Percentiles rank a stretch among this genome's conserved stretches.
Evolutionary conservation across 306 rosid genomes (phyloP).

Genomic region (Lithocarpus polystachyus): DNA sequence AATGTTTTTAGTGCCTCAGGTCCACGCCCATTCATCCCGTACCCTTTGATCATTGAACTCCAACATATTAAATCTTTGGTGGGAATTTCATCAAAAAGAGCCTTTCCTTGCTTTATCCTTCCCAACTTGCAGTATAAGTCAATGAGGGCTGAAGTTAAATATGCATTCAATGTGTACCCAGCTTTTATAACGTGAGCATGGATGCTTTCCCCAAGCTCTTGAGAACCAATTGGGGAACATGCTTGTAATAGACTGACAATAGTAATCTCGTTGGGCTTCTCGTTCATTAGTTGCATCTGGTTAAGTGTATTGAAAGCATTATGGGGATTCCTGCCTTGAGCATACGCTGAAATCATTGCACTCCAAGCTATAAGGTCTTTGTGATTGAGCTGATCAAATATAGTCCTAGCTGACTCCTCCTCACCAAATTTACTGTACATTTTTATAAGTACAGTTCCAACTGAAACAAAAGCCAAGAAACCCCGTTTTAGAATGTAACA

Average conservation of each 20-base stretch:
- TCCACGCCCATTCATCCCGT: conserved; percentile 16
- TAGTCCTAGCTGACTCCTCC: conserved; percentile 5
- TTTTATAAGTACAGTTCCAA: conserved; percentile 17
- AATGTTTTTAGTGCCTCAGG: conserved; percentile 15
- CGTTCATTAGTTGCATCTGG: conserved; percentile 10
- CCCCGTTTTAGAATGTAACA: conserved; percentile 11
- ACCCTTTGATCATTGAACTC: conserved; percentile 24
- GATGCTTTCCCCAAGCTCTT: conserved; percentile 16
- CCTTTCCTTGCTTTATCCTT: conserved; percentile 9
- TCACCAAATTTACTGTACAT: conserved; percentile 27
- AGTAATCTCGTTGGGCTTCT: conserved; percentile 20
- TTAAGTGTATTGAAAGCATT: conserved; percentile 10
- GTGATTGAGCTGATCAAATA: conserved; percentile 19
- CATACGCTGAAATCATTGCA: conserved; percentile 19
- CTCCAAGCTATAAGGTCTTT: conserved; percentile 24
- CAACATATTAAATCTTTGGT: conserved; percentile 23
- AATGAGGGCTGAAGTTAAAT: conserved; percentile 13
- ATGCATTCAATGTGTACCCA: conserved; percentile 5
- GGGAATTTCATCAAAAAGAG: conserved; percentile 12
- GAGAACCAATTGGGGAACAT: conserved; percentile 16
- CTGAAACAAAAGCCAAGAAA: conserved; percentile 18
- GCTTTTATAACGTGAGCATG: conserved; percentile 8
- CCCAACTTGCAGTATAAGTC: conserved; percentile 22
- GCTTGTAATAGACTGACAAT: conserved; percentile 18
- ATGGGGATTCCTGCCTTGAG: conserved; percentile 18